phyloP scores from a whole-genome alignment of 345 rosid species.

The Cochlearia excelsa region DNA sequence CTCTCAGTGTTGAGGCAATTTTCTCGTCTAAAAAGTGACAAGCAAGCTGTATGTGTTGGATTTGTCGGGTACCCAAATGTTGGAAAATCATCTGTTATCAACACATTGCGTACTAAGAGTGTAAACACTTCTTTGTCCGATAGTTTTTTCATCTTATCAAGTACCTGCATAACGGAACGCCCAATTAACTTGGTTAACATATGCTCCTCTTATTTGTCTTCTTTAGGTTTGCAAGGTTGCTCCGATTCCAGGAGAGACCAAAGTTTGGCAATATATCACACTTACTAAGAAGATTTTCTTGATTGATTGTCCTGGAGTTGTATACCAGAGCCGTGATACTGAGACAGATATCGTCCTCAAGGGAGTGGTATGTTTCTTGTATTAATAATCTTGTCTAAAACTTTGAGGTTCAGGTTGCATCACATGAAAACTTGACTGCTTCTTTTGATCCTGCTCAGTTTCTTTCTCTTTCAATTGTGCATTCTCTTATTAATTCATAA shows the following conservation, averaged over 20 bases:
- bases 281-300: constrained; percentile 90
- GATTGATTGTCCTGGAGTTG: constrained; percentile 98
- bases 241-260: constrained; percentile 98
- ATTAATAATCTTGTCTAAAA: neutral
- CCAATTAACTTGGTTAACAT: neutral
- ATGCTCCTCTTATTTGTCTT: neutral
- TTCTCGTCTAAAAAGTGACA: constrained; percentile 84
- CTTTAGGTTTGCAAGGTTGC: constrained; percentile 94
- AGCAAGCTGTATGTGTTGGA: constrained; percentile 95
- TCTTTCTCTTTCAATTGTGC: neutral
- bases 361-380: constrained; percentile 72
- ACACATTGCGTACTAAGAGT: constrained; percentile 88
- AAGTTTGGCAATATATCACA: constrained; percentile 96
- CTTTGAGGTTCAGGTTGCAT: neutral
- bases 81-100: constrained; percentile 95
- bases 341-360: constrained; percentile 94
- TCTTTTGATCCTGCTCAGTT: constrained; percentile 5
- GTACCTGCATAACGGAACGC: neutral
- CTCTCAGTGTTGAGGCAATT: constrained; percentile 86
- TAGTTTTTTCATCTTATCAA: neutral
- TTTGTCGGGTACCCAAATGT: constrained; percentile 97
- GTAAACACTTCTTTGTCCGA: constrained; percentile 34
- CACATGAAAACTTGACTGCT: neutral
- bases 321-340: constrained; percentile 78
- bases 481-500: neutral